Evolutionary conservation across 106 monocot species (phyloP), one percentile per base, ranked within the genome.

Genomic region (Narthecium ossifragum): DNA sequence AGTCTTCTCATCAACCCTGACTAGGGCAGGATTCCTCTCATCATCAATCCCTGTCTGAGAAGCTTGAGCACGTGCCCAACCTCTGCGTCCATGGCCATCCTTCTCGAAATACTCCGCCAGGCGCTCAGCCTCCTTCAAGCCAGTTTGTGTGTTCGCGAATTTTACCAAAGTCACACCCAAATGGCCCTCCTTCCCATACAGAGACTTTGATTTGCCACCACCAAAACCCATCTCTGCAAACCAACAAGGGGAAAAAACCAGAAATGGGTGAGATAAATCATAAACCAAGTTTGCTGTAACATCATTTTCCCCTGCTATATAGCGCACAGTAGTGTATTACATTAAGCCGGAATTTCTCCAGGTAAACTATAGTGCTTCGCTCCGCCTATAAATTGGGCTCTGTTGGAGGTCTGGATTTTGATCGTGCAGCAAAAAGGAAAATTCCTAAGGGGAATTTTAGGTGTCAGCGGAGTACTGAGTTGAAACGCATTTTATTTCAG

Each of bases 181-280:
- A 65, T 85, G 88, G 10, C 93, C 93, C 64, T 93, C 93, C 52
- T 88, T 93, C 20, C 80, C 85, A 75, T 86, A 86, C 34, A 90
- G 25, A 0, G 90, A 76, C 60, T 80, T 90, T 22, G 86, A 61
- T 37, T 90, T 90, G 45, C 90, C 90, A 43, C 83, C 86, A 30
- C 64, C 57, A 69, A 90, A 90, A 17, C 90, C 94, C 68, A 96
- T 61, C 65, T 96, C 94, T 96, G 75, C 31, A 64, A 57, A 36
- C 50, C 4, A 27, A 54, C 20, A 41, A 57, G 28, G 57, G 45
- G 39, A 58, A 57, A 38, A 46, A 1, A 45, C 2, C 15, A 43
- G 43, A 13, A 13, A 43, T 11, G 43, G n/a, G n/a, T n/a, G n/a
- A n/a, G n/a, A n/a, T n/a, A n/a, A n/a, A n/a, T n/a, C n/a, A n/a